Base-by-base conservation (phyloP, 2,329 filamentous ascomycete genomes). In the Tolypocladium ovalisporum region DNA sequence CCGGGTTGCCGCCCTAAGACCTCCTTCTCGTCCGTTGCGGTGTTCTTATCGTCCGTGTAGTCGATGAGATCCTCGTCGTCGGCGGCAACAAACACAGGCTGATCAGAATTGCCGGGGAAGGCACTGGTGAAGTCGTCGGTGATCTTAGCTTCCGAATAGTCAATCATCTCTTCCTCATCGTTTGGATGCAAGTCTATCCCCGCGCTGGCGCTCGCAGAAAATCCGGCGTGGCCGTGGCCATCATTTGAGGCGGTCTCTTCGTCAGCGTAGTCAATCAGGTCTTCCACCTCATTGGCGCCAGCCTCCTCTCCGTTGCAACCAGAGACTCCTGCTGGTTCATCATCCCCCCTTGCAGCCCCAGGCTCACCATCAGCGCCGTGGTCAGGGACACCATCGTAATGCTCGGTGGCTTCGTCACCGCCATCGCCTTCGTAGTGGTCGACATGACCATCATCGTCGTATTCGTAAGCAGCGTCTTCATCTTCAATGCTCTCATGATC, bases 381-480 rank as follows among this genome's bases (percentile, higher is more conserved):
- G 9, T 36, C 36, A 32, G 34, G 2, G 40, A 40, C 40, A 47
- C 52, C 44, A 35, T 27, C 27, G 5, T 39, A 17, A 27, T 42
- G 32, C 17, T 56, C 36, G 37, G 10, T 7, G 2, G 34, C 53
- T 35, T 55, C 37, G 19, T 51, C 52, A 47, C 17, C 22, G 4
- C 17, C 27, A 35, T 57, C 54, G 10, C 19, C 17, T 34, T 52
- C 54, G 4, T 56, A 15, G 15, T 22, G 37, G 6, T 42, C 8
- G 35, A 32, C 19, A 35, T n/a, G 13, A n/a, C 36, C 55, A 22
- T 53, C 61, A 34, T 64, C 61, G 19, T 61, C 63, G 32, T 69
- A 54, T 19, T 34, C 47, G 24, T n/a, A 53, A 22, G 34, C 51
- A 19, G 51, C 47, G 12, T 52, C 47, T 29, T 52, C 47, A 35